Conservation (phyloP, 2,329 filamentous ascomycete species). For the Lachnellula occidentalis region DNA sequence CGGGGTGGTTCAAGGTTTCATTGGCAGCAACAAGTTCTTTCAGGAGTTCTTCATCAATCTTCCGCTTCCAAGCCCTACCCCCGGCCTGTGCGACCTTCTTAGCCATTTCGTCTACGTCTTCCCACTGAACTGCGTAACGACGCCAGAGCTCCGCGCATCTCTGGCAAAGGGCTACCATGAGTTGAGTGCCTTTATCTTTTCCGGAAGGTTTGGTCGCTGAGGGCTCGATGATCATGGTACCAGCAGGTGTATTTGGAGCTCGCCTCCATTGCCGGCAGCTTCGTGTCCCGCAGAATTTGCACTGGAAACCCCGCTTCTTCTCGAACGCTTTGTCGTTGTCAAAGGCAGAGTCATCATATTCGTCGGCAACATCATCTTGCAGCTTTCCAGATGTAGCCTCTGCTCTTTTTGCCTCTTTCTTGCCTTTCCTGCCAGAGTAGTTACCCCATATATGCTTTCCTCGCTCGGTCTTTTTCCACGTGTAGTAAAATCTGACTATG, state of each 20-base stretch:
- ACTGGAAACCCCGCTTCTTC: conserved; percentile 80
- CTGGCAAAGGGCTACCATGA: conserved; percentile 78
- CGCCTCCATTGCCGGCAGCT: conserved; percentile 85
- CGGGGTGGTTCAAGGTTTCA: conserved; percentile 47
- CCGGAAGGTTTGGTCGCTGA: conserved; percentile 50
- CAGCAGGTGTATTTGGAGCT: conserved; percentile 71
- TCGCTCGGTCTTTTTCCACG: conserved; percentile 90
- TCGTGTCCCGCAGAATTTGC: conserved; percentile 84
- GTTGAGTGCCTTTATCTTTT: conserved; percentile 72
- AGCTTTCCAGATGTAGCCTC: conserved; percentile 69
- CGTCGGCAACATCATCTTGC: conserved; percentile 87
- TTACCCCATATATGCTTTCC: conserved; percentile 87
- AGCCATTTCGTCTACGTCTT: conserved; percentile 83
- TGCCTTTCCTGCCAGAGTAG: conserved; percentile 80
- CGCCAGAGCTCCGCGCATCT: conserved; percentile 92
- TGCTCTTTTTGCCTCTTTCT: conserved; percentile 74
- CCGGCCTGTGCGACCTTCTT: conserved; percentile 80
- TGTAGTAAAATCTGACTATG: conserved; percentile 91
- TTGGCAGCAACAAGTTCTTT: conserved; percentile 65
- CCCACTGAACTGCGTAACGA: conserved; percentile 92
- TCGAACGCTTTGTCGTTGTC: conserved; percentile 74
- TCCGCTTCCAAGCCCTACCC: conserved; percentile 78
- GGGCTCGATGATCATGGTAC: conserved; percentile 63
- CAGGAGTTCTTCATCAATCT: conserved; percentile 84
- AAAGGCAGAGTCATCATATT: conserved; percentile 91